Base-by-base conservation (phyloP, 805 yeast genomes). In the Torulaspora delbrueckii region DNA sequence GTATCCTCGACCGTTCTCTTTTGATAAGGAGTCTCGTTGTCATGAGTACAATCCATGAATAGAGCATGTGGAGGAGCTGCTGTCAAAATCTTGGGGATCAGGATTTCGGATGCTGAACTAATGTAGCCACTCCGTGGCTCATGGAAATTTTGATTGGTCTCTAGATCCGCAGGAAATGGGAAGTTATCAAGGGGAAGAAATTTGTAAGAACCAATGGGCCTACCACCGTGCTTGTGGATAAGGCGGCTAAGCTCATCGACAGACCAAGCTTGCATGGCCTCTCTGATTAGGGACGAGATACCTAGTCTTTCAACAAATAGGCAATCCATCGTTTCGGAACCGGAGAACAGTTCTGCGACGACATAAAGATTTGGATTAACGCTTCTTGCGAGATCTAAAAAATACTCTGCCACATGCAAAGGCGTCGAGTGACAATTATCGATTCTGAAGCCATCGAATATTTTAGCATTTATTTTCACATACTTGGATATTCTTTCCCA, bases 381-480 rank as follows among this genome's bases (percentile, higher is more conserved):
- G 33, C 71, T 70, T 62, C 99, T 80, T 0, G 99, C 99, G 44
- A 83, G 80, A 65, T 90, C 98, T 42, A 91, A 72, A 54, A 90
- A 75, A 41, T 80, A 79, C 61, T 88, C 95, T 32, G 96, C 99
- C 30, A 93, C 98, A 66, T 88, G 96, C 28, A 91, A 59, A 10
- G 99, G 99, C 0, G 99, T 91, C 0, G 97, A 89, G 62, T 93
- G 98, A 59, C 96, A 88, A 59, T 91, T 91, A 64, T 91, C 99
- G 48, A 91, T 84, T 59, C 99, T 78, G 60, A 91, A 85, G 2
- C 97, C 98, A 59, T 82, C 78, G 60, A 91, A 91, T 7, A 81
- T 65, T 33, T 70, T 69, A 3, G 98, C 97, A 59, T 85, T 79
- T 37, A 75, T 58, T 57, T 78, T 74, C 6, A 90, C 77, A 59